Evolutionary conservation across 192 early-diverging fungal species (phyloP), one percentile per base, ranked within the genome.

Genomic region (Coemansia sp.): DNA sequence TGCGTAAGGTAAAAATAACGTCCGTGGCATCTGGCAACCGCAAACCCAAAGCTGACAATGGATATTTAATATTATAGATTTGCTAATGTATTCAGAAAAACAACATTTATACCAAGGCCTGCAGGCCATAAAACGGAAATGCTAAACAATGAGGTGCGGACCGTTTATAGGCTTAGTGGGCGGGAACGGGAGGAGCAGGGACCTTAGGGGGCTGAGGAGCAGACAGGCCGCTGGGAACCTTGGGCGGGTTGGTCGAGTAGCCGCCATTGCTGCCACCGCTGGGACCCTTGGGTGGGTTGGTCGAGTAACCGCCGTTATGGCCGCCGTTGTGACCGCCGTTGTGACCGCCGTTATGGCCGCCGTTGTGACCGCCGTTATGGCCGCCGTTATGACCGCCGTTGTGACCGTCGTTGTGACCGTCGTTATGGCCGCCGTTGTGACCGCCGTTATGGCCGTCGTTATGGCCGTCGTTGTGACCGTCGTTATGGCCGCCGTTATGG

Each of bases 321-420:
- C 29, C n/a, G 13, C 28, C 36, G n/a, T 46, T 13, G 43, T 23
- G 7, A 11, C 45, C 29, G 40, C 28, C 18, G 11, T 46, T 44
- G 46, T 33, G 13, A 25, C 15, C 26, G 3, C 27, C 35, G 20
- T 51, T 33, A 36, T 41, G 6, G 14, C 28, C 9, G 37, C 39
- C 30, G 18, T 30, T 18, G 44, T n/a, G n/a, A n/a, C 36, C 22
- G 18, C 22, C 37, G n/a, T 58, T n/a, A 1, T 23, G 26, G 18
- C 42, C 17, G 38, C 27, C 33, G 11, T 28, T 26, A 9, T 26
- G 30, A n/a, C 40, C 47, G 39, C 27, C 43, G 17, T 65, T 9
- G 23, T 23, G 7, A 11, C 45, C 29, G 40, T 28, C 18, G 11
- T 46, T 44, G 46, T 33, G 13, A 25, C 15, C 26, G 3, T 34